Conservation (phyloP, 306 rosid genomes). For the Bauhinia variegata region DNA sequence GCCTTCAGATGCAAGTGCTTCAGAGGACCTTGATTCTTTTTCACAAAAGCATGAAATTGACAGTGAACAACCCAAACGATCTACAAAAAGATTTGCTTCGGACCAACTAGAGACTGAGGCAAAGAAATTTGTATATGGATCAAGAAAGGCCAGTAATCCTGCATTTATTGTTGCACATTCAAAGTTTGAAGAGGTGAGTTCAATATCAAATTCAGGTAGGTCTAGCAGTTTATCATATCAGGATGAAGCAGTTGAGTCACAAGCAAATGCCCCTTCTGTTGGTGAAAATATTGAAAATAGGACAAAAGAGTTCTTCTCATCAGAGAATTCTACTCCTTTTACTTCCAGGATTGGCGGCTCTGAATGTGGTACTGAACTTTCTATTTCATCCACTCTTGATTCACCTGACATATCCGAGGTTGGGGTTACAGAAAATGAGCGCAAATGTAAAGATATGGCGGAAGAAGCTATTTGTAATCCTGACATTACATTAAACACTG, state of each 20-base stretch:
- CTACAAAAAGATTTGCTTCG: slow-evolving; percentile 59
- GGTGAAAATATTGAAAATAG: slow-evolving; percentile 44
- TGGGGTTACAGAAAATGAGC: slow-evolving; percentile 56
- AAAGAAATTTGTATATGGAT: slow-evolving; percentile 57
- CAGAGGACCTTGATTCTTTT: slow-evolving; percentile 44
- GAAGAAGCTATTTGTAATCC: slow-evolving; percentile 47
- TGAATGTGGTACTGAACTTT: slow-evolving; percentile 82
- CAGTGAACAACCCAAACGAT: slow-evolving; percentile 53
- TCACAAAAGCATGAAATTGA: slow-evolving; percentile 53
- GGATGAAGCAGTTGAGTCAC: slow-evolving; percentile 59
- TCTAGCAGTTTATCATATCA: slow-evolving; percentile 45
- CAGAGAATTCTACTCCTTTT: slow-evolving; percentile 51
- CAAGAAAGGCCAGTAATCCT: slow-evolving; percentile 69
- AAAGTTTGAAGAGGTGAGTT: slow-evolving; percentile 71
- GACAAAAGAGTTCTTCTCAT: slow-evolving; percentile 46
- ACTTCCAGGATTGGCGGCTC: slow-evolving; percentile 68
- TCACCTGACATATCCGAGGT: slow-evolving; percentile 77
- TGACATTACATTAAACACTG: slow-evolving; percentile 29
- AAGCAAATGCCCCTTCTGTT: slow-evolving; percentile 41
- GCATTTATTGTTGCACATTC: slow-evolving; percentile 74
- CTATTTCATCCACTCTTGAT: slow-evolving; percentile 86
- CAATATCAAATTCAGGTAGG: slow-evolving; percentile 47
- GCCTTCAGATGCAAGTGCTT: slow-evolving; percentile 41
- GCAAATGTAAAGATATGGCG: slow-evolving; percentile 49
- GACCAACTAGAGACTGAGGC: slow-evolving; percentile 77